Base-by-base conservation (phyloP, 1,139 yeast species). In the Zygosaccharomyces sapae region DNA sequence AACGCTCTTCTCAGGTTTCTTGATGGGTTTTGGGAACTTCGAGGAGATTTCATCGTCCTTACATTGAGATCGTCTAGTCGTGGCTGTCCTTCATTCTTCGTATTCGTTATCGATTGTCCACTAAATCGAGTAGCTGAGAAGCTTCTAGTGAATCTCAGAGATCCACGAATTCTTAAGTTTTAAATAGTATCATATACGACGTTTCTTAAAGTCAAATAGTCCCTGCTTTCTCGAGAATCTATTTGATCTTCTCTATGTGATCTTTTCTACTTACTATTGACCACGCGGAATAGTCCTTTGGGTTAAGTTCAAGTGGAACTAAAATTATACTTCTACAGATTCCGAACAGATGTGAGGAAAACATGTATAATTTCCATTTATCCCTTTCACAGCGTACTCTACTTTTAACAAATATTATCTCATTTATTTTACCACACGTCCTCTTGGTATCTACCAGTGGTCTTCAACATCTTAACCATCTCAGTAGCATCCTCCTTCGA, bases 391-490 rank as follows among this genome's bases (percentile, higher is more conserved):
- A 29, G 12, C 6, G 4, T 5, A 29, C 6, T 29, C 13, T 10
- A 31, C 34, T 31, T 5, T 31, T 31, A 12, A n/a, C 18, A 12
- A 12, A 10, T 13, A 5, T 18, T 4, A 31, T 29, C 33, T 29
- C 33, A 10, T 6, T 8, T 12, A 31, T 34, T 10, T 64, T 71
- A 90, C 97, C 98, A 92, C 22, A 92, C 96, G 75, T 92, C 98
- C 72, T 92, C 98, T 72, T 90, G 98, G 68, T 88, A 90, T 69
- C 86, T 80, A 65, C 92, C 92, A 62, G 85, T 85, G 29, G 86
- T 81, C 68, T 86, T 87, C 73, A 86, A 78, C 58, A 84, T 79
- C 71, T 89, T 86, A 53, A 88, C 76, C 66, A 86, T 74, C 53
- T 85, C 94, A 51, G 80, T 78, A 16, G 96, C 97, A 58, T 80